Evolutionary conservation across 257 asterid genomes (phyloP), one percentile per base, ranked within the genome.

Genomic region (Buddleja alternifolia): DNA sequence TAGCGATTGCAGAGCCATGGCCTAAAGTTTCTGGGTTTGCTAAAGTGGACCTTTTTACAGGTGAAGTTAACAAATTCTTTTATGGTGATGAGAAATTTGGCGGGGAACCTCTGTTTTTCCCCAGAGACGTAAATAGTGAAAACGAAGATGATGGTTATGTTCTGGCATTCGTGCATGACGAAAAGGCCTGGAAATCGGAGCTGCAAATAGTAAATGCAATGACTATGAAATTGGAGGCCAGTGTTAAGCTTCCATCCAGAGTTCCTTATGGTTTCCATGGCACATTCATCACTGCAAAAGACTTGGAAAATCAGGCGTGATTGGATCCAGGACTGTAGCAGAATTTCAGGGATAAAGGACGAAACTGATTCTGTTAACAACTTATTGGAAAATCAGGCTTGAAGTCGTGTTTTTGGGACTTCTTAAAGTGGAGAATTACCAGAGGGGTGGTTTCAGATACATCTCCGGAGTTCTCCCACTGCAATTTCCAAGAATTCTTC

Each of bases 1-100:
- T 94, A 4, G 99, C 99, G 2, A 85, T 94, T 19, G 97, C 99
- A 0, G 99, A 94, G 79, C 99, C 99, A 0, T 94, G 99, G 99
- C 99, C 99, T 8, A 94, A 89, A 69, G 99, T 94, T 0, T 94
- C 97, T 4, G 99, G 99, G 1, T 89, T 89, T 11, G 99, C 99
- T 0, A 94, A 94, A 34, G 99, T 94, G 4, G 95, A 94, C 73
- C 82, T 94, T 10, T 84, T 69, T 16, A 91, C 81, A 0, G 97
- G 99, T 0, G 87, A 82, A 59, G 97, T 91, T 3, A 60, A 74
- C 0, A 94, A 94, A 70, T 82, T 77, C 76, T 73, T 83, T 23
- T 94, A 94, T 10, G 99, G 99, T 0, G 84, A 91, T 0, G 86
- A 83, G 2, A 94, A 91, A 29, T 94, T 73, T 44, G 97, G 99